Base-by-base conservation (phyloP, 805 yeast species). In the Saccharomycopsis sp. region DNA sequence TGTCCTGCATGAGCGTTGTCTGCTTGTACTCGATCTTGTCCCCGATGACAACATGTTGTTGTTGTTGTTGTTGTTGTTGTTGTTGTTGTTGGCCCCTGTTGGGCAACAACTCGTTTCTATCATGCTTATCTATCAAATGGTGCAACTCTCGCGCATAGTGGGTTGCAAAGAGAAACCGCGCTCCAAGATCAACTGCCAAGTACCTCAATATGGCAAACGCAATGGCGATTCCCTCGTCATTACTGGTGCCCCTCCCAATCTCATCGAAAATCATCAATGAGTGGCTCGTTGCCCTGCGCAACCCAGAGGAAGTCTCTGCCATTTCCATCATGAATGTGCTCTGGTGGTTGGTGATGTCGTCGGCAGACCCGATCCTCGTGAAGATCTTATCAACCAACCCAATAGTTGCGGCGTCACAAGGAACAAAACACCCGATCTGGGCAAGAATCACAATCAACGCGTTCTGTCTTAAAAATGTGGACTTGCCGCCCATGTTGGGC, bases 241-340 rank as follows among this genome's bases (percentile, higher is more conserved):
- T 79, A 41, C 94, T 80, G 0, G 96, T 87, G 0, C 96, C 96
- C 41, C 95, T 65, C 1, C 96, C 96, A 17, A 87, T 76, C 53
- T 87, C 96, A 58, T 87, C 96, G 42, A 87, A 64, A 17, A 87
- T 76, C 0, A 89, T 82, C 46, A 87, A 61, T 0, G 95, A 84
- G 26, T 68, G 62, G 1, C 62, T 50, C 0, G 92, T 79, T 6
- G 94, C 80, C 32, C 74, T 71, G 29, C 71, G 63, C 27, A 87
- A 56, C 26, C 87, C 85, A 33, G 66, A 61, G 2, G 85, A 74
- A 2, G 94, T 80, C 55, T 87, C 96, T 30, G 78, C 67, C 95
- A 87, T 85, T 52, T 87, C 96, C 12, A 81, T 84, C 95, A 86
- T 84, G 53, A 87, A 87, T 0, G 96, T 86, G n/a, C 92, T 80